A percentile compares a stretch with the other conserved stretches of the same genome.
Evolutionary conservation across 2,329 filamentous ascomycete genomes (phyloP).

Genomic region (Fusarium sterilihyphosum): DNA sequence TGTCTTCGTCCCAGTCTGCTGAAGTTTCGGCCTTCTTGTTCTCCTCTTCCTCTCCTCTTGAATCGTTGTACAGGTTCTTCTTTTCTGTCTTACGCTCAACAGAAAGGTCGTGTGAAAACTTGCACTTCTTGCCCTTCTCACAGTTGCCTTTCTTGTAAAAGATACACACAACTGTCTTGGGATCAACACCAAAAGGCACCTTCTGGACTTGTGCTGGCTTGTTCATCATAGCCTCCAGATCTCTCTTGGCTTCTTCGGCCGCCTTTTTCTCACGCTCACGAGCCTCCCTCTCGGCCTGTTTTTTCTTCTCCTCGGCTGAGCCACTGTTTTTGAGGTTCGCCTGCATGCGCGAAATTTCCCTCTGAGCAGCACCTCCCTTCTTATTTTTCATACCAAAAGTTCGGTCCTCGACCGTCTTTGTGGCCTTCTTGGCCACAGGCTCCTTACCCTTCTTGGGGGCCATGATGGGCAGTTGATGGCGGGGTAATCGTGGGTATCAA

Average conservation of each 20-base stretch:
- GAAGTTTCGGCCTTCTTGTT: conserved; percentile 92
- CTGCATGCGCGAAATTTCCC: conserved; percentile 85
- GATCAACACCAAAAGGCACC: conserved; percentile 96
- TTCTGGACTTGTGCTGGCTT: conserved; percentile 97
- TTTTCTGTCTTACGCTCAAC: conserved; percentile 94
- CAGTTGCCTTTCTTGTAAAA: conserved; percentile 98
- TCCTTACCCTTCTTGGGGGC: conserved; percentile 74
- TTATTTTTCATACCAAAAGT: conserved; percentile 99
- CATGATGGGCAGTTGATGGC: conserved; percentile 64
- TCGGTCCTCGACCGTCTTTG: conserved; percentile 86
- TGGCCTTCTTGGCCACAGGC: conserved; percentile 64
- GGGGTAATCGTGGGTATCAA: conserved; percentile 40
- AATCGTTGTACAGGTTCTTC: conserved; percentile 89
- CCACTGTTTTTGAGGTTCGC: conserved; percentile 78
- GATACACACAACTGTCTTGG: conserved; percentile 95
- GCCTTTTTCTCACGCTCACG: conserved; percentile 91
- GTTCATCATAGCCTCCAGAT: conserved; percentile 84
- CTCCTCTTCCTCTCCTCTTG: conserved; percentile 73
- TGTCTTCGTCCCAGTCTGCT: conserved; percentile 97
- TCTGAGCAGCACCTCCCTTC: conserved; percentile 91
- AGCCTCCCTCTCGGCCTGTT: conserved; percentile 70
- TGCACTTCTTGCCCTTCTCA: conserved; percentile 97
- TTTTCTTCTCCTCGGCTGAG: conserved; percentile 88
- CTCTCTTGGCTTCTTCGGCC: conserved; percentile 83
- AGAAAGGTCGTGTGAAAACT: conserved; percentile 92